Conservation (phyloP, 306 rosid genomes). For the Senna tora region DNA sequence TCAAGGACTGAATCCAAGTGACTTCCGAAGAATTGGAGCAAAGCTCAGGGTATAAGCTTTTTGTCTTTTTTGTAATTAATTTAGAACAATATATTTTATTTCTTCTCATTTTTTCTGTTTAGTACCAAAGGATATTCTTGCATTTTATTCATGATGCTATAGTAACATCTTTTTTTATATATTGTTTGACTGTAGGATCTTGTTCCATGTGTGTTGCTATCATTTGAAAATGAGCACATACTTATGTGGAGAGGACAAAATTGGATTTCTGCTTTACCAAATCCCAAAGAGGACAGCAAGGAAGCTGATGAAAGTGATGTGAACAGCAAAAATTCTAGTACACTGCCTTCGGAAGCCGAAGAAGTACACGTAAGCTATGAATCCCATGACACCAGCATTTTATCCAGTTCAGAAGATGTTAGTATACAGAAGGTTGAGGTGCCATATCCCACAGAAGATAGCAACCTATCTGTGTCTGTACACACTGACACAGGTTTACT, state of each 20-base stretch:
- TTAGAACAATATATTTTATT: slow-evolving; percentile 28
- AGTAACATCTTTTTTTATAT: slow-evolving; percentile 31
- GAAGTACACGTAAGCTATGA: slow-evolving; percentile 38
- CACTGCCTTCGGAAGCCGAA: slow-evolving; percentile 39
- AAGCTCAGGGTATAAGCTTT: slow-evolving; percentile 71
- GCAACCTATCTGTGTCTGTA: slow-evolving; percentile 31
- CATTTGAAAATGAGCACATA: slow-evolving; percentile 81
- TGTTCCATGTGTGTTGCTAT: slow-evolving; percentile 87
- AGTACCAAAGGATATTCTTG: slow-evolving; percentile 2
- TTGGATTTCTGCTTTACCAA: slow-evolving; percentile 69
- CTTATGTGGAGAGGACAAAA: slow-evolving; percentile 89
- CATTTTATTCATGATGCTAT: slow-evolving; percentile 1
- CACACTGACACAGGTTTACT: slow-evolving; percentile 42
- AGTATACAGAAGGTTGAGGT: slow-evolving; percentile 38
- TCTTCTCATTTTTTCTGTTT: slow-evolving; percentile 3
- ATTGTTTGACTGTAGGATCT: slow-evolving; percentile 73
- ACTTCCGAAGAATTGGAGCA: slow-evolving; percentile 88
- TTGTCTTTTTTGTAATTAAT: slow-evolving; percentile 2
- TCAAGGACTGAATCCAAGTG: slow-evolving; percentile 86
- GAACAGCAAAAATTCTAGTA: slow-evolving; percentile 22
- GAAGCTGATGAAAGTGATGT: slow-evolving; percentile 41
- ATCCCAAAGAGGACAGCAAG: slow-evolving; percentile 34
- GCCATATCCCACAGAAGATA: slow-evolving; percentile 30
- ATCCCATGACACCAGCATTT: slow-evolving; percentile 34
- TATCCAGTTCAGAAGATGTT: slow-evolving; percentile 33